Evolutionary conservation across 2,329 filamentous ascomycete genomes (phyloP).

Genomic region (Cordyceps pruinosa): DNA sequence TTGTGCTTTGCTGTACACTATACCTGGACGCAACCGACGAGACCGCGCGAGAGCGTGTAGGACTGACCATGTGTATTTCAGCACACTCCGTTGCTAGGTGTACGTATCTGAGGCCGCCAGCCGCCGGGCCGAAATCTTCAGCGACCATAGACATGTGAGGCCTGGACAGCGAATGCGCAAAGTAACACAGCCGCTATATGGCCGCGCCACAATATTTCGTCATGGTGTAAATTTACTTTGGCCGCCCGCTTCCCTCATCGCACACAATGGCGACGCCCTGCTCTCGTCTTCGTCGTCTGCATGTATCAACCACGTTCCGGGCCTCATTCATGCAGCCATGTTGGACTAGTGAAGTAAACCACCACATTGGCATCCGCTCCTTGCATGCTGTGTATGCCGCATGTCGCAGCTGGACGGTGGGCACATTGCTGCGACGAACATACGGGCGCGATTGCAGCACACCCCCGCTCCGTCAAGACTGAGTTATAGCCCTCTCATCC

Average conservation of each 20-base stretch:
- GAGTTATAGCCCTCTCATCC: neutral
- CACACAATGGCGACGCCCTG: too few relatives aligned
- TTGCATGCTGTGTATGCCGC: neutral
- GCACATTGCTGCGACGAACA: neutral
- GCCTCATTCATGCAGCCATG: slow-evolving; percentile 4
- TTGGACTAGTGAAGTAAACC: neutral
- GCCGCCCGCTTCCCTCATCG: too few relatives aligned
- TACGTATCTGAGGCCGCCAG: too few relatives aligned
- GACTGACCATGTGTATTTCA: too few relatives aligned
- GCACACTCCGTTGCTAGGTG: too few relatives aligned
- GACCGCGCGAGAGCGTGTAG: too few relatives aligned
- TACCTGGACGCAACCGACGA: neutral
- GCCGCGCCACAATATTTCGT: neutral
- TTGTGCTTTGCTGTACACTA: neutral
- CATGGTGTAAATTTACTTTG: neutral
- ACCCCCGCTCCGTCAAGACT: neutral
- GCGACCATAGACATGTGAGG: neutral
- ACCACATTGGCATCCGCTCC: neutral
- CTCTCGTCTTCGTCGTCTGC: too few relatives aligned
- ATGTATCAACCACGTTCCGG: neutral
- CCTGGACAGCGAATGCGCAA: neutral
- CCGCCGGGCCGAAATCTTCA: neutral
- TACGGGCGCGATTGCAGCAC: neutral
- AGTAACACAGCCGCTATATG: neutral
- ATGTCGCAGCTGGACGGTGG: neutral